Evolutionary conservation across 371 early-diverging fungal genomes (phyloP).

Genomic region (Mortierella sp.): DNA sequence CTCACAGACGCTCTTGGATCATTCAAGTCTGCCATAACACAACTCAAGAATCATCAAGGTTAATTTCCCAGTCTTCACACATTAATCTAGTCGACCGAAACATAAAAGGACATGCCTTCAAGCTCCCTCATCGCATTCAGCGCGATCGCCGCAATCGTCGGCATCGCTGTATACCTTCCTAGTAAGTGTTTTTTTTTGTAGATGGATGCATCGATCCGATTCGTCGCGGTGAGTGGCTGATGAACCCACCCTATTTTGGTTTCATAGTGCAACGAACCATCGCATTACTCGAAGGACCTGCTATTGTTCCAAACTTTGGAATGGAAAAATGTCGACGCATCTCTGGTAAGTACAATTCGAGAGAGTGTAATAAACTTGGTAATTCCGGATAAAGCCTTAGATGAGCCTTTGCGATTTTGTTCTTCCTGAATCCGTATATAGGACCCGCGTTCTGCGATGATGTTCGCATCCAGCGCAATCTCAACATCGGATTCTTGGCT

Average conservation of each 20-base stretch:
- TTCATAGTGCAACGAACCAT: neutral
- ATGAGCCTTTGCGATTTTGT: neutral
- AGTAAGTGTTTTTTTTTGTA: conserved; percentile 26
- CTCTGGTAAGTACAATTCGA: conserved; percentile 38
- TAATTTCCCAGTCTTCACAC: neutral
- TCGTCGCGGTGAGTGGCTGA: too few species aligned
- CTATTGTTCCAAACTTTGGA: conserved; percentile 1
- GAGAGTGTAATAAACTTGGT: neutral
- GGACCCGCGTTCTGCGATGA: conserved; percentile 48
- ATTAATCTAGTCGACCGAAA: too few species aligned
- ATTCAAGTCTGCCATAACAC: neutral
- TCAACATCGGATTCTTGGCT: conserved; percentile 45
- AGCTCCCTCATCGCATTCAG: conserved; percentile 27
- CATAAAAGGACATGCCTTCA: conserved; percentile 30
- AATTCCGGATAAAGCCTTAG: neutral
- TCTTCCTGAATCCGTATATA: conserved; percentile 1
- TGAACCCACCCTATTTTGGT: too few species aligned
- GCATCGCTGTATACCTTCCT: conserved; percentile 45
- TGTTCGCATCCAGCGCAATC: conserved; percentile 52
- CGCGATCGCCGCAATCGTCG: conserved; percentile 31
- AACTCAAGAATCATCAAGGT: neutral
- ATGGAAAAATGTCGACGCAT: conserved; percentile 17
- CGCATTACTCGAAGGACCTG: neutral
- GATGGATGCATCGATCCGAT: too few species aligned
- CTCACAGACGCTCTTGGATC: neutral